Base-by-base conservation (phyloP, 371 early-diverging fungal genomes). In the Mucor plumbeus region DNA sequence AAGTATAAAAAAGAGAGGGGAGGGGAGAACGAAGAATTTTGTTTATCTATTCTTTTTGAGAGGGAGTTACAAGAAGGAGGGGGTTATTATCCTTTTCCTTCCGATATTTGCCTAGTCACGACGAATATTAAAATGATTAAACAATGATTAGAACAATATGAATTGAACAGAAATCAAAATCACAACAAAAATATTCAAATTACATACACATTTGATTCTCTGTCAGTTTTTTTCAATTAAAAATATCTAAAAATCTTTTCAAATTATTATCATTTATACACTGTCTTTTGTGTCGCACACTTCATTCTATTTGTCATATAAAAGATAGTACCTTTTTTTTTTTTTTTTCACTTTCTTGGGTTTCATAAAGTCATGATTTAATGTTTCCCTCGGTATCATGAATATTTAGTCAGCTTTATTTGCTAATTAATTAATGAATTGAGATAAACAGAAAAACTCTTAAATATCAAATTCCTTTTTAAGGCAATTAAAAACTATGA, bases 31-130 rank as follows among this genome's bases (percentile, higher is more conserved):
- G 26, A 38, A 38, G 11, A 11, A 50, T 50, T 48, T 50, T 50
- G 50, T 50, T 50, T 50, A 50, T 50, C 50, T 48, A 19, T 10
- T 53, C n/a, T 53, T 44, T 44, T 50, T 50, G 11, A 26, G 50
- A 50, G 26, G 50, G 19, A 50, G 50, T 19, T 44, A 44, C 44
- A 44, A 44, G 44, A 44, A 44, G 53, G 53, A 53, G 21, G 21
- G 44, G 53, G 53, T 26, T 53, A 10, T 19, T 11, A 55, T 55
- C 55, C 55, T 55, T 55, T 55, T 55, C 55, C 55, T 55, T 55
- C 55, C 55, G 55, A 55, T 53, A 21, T 53, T 50, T 50, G 50
- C 8, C 50, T 50, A 50, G 50, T 50, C 50, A 50, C 50, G 21
- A 21, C 21, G 50, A 26, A 26, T 3, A 26, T 26, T 3, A 11